Evolutionary conservation across 2,329 filamentous ascomycete genomes (phyloP).

Genomic region (Sclerotinia subarctica): DNA sequence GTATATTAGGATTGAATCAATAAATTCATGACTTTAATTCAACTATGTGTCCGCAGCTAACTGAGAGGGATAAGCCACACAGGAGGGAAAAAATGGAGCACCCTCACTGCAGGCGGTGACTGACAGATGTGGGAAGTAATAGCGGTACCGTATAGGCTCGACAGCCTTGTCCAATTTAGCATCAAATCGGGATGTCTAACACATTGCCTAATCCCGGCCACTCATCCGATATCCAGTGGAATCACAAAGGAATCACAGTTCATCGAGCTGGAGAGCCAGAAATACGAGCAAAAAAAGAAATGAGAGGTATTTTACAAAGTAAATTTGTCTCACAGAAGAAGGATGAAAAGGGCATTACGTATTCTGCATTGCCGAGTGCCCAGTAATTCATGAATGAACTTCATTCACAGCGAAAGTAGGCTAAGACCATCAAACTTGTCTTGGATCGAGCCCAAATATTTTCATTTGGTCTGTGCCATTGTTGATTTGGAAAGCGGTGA

Average conservation of each 20-base stretch:
- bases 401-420: not conserved
- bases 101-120: too few species aligned
- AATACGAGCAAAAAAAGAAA: not conserved
- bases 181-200: not conserved
- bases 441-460: not conserved
- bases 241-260: not conserved
- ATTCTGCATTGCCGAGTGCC: not conserved
- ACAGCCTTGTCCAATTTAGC: not conserved
- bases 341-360: not conserved
- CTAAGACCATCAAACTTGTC: not conserved
- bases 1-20: too few species aligned
- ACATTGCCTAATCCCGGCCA: too few species aligned
- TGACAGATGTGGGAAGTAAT: too few species aligned
- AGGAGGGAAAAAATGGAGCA: too few species aligned
- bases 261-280: not conserved
- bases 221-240: not conserved
- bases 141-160: too few species aligned
- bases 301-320: not conserved
- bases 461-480: not conserved
- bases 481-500: too few species aligned
- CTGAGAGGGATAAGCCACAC: too few species aligned
- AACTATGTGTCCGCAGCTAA: too few species aligned
- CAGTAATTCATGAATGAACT: not conserved
- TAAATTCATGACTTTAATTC: too few species aligned
- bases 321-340: not conserved